Base-by-base conservation (phyloP, 192 early-diverging fungal genomes). In the Allomyces arbusculus region DNA sequence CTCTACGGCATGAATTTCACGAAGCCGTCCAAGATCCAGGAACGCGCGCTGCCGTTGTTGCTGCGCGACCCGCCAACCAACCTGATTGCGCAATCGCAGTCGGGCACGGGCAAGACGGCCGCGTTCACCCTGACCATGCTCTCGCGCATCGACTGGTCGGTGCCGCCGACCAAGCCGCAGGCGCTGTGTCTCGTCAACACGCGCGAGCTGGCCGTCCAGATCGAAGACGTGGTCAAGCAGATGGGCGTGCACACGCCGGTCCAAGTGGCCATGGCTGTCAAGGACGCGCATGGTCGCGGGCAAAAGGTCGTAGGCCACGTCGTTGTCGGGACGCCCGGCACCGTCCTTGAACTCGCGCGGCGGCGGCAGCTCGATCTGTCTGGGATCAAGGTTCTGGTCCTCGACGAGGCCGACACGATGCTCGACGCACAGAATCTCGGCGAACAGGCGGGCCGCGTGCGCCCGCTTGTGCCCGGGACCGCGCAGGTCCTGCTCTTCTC, bases 381-480 rank as follows among this genome's bases (percentile, higher is more conserved):
- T 7, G 62, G 78, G 62, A 70, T 92, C 62, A 83, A 86, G 67
- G 82, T 95, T 44, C 89, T 94, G 75, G 92, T 96, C 16, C 79
- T 98, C 67, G 95, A 98, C 69, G 95, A 98, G 75, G 95, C 95
- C n/a, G 95, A 98, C 71, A 95, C 91, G 70, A 95, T 96, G 95
- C 72, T 95, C 67, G 91, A 94, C 74, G 74, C 84, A 77, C 84
- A 84, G 67, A 79, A 83, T 23, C 77, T 95, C 43, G 90, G 86
- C 0, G 93, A 94, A 69, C 92, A 95, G 69, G 89, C 50, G 50
- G 50, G 16, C 50, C 16, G 16, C 50, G 16, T 58, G 12, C 50
- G 50, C 50, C 50, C 16, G 65, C 43, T 76, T 45, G 79, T 94
- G 75, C 87, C 88, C 40, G 76, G 66, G 26, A 69, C 73, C 9